Percentiles rank a stretch among this genome's conserved stretches.
Conservation (phyloP, 176 grass and related monocot genomes). For the Alopecurus myosuroides region DNA sequence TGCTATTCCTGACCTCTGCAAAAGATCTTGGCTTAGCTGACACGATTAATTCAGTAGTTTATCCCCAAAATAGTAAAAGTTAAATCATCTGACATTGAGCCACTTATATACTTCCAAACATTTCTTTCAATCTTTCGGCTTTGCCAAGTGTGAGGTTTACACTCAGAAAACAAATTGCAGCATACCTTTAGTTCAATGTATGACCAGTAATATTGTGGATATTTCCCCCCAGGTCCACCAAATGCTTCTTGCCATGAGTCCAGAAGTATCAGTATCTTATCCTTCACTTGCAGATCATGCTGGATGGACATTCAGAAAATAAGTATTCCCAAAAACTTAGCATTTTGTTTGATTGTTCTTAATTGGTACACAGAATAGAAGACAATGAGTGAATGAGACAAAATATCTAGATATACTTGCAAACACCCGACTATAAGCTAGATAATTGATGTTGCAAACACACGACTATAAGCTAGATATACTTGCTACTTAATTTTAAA, state of each 20-base stretch:
- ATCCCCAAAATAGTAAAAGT: neutral
- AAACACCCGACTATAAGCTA: neutral
- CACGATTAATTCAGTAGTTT: neutral
- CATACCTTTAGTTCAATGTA: constrained; percentile 85
- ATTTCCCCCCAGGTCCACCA: constrained; percentile 84
- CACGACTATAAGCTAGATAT: neutral
- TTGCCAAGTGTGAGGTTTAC: too few species aligned
- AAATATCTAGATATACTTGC: too few species aligned
- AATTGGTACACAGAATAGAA: constrained; percentile 8
- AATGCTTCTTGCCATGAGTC: constrained; percentile 99
- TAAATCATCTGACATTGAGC: neutral
- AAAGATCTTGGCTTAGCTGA: constrained; percentile 21
- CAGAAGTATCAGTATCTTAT: constrained; percentile 79
- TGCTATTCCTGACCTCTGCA: constrained; percentile 79
- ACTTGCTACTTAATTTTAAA: neutral
- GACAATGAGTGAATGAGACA: neutral
- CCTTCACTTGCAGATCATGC: constrained; percentile 91
- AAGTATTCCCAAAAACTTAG: neutral
- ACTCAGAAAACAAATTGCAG: neutral
- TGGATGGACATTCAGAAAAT: constrained; percentile 33
- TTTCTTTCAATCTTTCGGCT: neutral
- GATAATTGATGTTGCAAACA: neutral
- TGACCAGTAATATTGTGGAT: constrained; percentile 90
- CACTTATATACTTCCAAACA: neutral
- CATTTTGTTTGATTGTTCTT: neutral